Evolutionary conservation across 805 yeast genomes (phyloP).

Genomic region (Yarrowia porcina): DNA sequence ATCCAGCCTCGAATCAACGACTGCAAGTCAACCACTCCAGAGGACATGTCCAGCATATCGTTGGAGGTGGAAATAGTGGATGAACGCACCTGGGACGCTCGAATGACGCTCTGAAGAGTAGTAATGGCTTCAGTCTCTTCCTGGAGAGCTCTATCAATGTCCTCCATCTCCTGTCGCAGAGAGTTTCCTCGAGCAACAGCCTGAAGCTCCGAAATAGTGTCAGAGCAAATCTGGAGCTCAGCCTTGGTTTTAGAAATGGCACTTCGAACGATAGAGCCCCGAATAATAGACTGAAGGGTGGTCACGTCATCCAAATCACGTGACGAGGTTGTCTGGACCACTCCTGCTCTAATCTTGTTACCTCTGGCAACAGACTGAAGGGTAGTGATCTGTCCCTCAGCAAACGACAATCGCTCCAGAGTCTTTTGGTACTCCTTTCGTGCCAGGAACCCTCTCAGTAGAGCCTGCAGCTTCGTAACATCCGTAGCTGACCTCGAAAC

Average conservation of each 20-base stretch:
- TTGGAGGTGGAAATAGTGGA: not conserved
- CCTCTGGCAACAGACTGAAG: slow-evolving; percentile 38
- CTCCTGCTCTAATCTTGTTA: not conserved
- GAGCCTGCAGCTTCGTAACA: slow-evolving; percentile 50
- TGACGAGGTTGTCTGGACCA: not conserved
- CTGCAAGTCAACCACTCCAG: slow-evolving; percentile 48
- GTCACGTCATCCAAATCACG: not conserved
- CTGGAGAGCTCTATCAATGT: not conserved
- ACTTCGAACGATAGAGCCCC: slow-evolving; percentile 45
- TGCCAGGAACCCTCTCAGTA: slow-evolving; percentile 46
- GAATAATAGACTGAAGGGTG: slow-evolving; percentile 38
- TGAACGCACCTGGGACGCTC: not conserved
- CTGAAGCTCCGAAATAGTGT: slow-evolving; percentile 50
- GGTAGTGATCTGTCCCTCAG: slow-evolving; percentile 25
- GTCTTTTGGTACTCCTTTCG: slow-evolving; percentile 29
- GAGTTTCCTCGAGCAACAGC: slow-evolving; percentile 50
- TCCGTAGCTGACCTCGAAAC: not conserved
- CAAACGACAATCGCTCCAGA: slow-evolving; percentile 28
- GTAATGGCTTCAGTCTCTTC: not conserved
- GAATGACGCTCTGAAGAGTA: not conserved
- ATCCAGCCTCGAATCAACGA: slow-evolving; percentile 50
- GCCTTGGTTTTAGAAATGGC: slow-evolving; percentile 33
- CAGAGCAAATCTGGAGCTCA: slow-evolving; percentile 51
- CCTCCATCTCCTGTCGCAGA: slow-evolving; percentile 40
- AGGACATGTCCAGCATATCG: slow-evolving; percentile 21